These are phyloP conservation scores for Serendipita sp. DNA, from an alignment of 768 basidiomycete species.

Conservation along the genomic window DNA sequence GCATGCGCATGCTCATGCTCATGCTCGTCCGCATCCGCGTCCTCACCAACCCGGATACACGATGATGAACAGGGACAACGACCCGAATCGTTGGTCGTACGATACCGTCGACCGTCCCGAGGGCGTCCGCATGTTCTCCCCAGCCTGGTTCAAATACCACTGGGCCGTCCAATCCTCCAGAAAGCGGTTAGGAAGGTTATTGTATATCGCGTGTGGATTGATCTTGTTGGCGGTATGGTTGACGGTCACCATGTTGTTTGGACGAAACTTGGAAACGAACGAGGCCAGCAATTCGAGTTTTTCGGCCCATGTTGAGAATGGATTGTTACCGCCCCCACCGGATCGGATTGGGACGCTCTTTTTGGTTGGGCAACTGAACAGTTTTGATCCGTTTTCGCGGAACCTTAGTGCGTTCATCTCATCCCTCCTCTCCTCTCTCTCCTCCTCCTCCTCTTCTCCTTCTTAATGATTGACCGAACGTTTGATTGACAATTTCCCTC, in stretches of 20 bases:
- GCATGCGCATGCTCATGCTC: too few species aligned
- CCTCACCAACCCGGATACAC: too few species aligned
- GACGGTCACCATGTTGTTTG: background rate
- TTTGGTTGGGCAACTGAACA: background rate
- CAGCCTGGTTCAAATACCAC: background rate
- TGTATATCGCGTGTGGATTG: background rate
- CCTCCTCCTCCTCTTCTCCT: background rate
- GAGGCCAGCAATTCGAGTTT: background rate
- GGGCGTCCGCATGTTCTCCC: background rate
- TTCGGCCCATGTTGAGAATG: background rate
- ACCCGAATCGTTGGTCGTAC: background rate
- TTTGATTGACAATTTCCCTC: too few species aligned
- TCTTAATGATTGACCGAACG: too few species aligned
- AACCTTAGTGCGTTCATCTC: background rate
- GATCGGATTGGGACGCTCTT: background rate
- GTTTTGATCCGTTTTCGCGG: background rate
- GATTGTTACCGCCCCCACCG: background rate
- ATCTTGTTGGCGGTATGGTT: background rate
- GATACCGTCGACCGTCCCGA: background rate
- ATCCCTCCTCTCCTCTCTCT: background rate
- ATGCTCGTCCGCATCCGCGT: too few species aligned
- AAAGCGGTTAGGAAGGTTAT: background rate
- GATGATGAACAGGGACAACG: background rate
- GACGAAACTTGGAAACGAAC: background rate
- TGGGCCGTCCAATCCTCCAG: background rate